phyloP scores from a whole-genome alignment of 805 yeast species.

The Wickerhamomyces canadensis region DNA sequence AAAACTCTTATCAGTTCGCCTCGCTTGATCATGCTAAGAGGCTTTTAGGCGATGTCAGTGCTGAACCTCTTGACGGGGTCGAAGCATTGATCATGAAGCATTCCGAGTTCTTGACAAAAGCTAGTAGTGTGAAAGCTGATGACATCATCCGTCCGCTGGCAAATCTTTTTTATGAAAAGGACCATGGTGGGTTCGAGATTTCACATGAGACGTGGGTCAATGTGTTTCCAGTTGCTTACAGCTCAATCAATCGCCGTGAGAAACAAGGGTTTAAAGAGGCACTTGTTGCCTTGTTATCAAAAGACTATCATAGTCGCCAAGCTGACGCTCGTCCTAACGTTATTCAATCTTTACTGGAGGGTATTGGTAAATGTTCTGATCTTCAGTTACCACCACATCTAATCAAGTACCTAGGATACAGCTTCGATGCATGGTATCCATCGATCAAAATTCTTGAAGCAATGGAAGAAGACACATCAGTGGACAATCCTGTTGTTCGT shows the following conservation, averaged over 20 bases:
- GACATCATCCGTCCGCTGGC: constrained; percentile 66
- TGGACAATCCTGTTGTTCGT: constrained; percentile 67
- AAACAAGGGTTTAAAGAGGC: constrained; percentile 80
- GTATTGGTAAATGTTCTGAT: constrained; percentile 66
- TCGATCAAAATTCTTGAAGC: constrained; percentile 81
- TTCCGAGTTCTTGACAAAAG: constrained; percentile 22
- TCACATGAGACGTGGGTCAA: constrained; percentile 81
- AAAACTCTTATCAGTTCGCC: constrained; percentile 48
- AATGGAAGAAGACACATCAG: constrained; percentile 49
- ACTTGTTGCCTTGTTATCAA: constrained; percentile 71
- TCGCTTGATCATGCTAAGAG: constrained; percentile 38
- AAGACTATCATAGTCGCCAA: constrained; percentile 91
- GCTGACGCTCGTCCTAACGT: constrained; percentile 83
- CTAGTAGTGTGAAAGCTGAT: constrained; percentile 40
- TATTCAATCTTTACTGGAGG: constrained; percentile 76
- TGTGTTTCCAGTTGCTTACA: constrained; percentile 76
- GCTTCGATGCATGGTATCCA: constrained; percentile 88
- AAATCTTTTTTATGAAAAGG: constrained; percentile 78
- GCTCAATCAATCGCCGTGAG: constrained; percentile 71
- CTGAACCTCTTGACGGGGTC: constrained; percentile 23
- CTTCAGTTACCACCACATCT: constrained; percentile 91
- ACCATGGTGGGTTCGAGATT: constrained; percentile 69
- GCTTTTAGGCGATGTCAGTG: constrained; percentile 18
- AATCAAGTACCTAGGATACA: constrained; percentile 78
- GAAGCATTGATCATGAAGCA: constrained; percentile 30